Percentiles rank a stretch among this genome's conserved stretches.
Conservation (phyloP, 75 land plant species). For the Azolla pinnata region DNA sequence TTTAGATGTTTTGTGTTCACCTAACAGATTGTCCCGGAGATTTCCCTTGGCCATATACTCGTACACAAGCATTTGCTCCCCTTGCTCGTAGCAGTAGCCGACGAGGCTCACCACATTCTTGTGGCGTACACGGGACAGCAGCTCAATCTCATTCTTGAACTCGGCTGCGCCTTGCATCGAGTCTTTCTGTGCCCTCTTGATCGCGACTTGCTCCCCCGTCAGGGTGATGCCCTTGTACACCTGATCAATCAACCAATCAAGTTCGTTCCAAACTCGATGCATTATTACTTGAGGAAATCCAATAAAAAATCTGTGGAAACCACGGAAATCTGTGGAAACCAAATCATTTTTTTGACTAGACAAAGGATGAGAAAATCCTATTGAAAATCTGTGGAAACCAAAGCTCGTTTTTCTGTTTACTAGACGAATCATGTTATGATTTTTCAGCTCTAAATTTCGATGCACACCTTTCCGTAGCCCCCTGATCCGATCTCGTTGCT, state of each 20-base stretch:
- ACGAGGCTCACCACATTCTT: constrained; percentile 38
- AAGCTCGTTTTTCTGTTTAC: no score
- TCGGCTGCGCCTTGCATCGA: constrained; percentile 38
- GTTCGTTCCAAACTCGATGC: background rate
- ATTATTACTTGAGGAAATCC: background rate
- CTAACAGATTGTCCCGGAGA: constrained; percentile 22
- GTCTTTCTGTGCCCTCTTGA: constrained; percentile 32
- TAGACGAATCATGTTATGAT: no score
- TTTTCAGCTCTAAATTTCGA: background rate
- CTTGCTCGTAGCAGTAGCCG: constrained; percentile 37
- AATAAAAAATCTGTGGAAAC: no score
- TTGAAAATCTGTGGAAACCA: no score
- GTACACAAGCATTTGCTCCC: constrained; percentile 40
- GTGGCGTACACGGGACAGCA: constrained; percentile 33
- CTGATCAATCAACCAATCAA: constrained; percentile 12
- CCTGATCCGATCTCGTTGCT: constrained; percentile 34
- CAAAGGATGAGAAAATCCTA: no score
- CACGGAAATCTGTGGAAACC: no score
- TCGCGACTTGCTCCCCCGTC: constrained; percentile 24
- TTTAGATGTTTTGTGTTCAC: no score
- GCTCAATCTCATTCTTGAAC: constrained; percentile 43
- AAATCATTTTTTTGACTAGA: no score
- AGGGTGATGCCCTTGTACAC: constrained; percentile 28
- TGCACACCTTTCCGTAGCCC: constrained; percentile 37
- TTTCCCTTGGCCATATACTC: constrained; percentile 34